A percentile compares a stretch with the other conserved stretches of the same genome.
Conservation (phyloP, 495 filamentous ascomycete genomes). For the Chaetomium fimeti region DNA sequence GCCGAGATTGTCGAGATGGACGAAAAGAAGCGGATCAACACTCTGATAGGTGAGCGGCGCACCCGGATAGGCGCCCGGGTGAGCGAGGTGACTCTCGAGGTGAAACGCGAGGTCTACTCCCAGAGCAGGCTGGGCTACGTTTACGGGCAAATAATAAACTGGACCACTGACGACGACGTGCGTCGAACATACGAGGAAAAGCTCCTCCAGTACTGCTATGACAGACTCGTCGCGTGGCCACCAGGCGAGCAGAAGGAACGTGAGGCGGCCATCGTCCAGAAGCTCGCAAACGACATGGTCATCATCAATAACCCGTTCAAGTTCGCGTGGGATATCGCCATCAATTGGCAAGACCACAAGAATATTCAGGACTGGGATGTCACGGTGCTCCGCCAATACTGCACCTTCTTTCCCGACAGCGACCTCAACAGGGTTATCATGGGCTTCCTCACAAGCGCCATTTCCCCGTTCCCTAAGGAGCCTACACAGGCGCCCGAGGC, state of each 20-base stretch:
- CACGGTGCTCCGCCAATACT: constrained; percentile 72
- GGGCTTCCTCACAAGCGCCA: constrained; percentile 75
- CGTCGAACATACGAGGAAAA: constrained; percentile 88
- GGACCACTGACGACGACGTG: constrained; percentile 81
- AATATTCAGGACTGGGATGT: constrained; percentile 69
- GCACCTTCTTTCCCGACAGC: constrained; percentile 76
- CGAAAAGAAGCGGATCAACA: constrained; percentile 88
- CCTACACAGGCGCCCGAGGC: constrained; percentile 19
- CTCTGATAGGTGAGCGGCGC: constrained; percentile 81
- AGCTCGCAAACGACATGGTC: constrained; percentile 83
- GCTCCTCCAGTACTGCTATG: constrained; percentile 74
- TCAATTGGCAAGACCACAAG: constrained; percentile 85
- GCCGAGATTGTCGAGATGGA: constrained; percentile 83
- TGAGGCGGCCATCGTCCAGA: constrained; percentile 68
- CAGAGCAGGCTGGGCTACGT: constrained; percentile 68
- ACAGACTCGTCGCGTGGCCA: constrained; percentile 67
- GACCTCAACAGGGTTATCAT: constrained; percentile 77
- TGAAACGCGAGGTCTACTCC: constrained; percentile 77
- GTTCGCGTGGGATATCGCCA: constrained; percentile 82
- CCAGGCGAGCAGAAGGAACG: constrained; percentile 57
- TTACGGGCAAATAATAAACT: constrained; percentile 81
- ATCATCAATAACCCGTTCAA: constrained; percentile 91
- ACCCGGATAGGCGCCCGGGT: constrained; percentile 83
- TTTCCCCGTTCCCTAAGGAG: constrained; percentile 73
- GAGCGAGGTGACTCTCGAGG: constrained; percentile 77